phyloP scores from a whole-genome alignment of 768 basidiomycete species.

The Suillus cothurnatus region DNA sequence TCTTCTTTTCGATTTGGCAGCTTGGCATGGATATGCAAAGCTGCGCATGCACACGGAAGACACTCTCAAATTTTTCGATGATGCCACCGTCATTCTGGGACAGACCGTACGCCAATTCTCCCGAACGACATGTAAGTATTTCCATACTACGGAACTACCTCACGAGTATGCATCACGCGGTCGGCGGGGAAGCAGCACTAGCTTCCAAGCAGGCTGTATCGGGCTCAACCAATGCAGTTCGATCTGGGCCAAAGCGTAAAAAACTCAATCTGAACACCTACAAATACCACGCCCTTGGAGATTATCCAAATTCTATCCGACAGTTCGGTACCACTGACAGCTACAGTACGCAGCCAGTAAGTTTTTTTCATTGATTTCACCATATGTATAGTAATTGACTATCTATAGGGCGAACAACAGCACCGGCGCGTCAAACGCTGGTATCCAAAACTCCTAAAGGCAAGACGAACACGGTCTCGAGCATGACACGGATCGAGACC shows the following conservation, averaged over 20 bases:
- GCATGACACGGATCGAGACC: too few relatives aligned
- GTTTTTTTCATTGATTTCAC: not conserved
- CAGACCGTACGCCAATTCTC: not conserved
- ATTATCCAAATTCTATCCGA: not conserved
- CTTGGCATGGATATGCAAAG: not conserved
- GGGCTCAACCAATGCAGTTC: not conserved
- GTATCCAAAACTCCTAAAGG: too few relatives aligned
- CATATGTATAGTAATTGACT: not conserved
- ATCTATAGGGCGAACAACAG: not conserved
- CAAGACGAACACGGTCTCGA: too few relatives aligned
- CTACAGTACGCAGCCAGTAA: slow-evolving; percentile 36
- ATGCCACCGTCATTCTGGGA: not conserved
- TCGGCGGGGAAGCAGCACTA: not conserved
- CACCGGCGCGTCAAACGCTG: too few relatives aligned
- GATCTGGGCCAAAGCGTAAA: not conserved
- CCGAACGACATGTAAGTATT: not conserved
- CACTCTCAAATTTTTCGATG: not conserved
- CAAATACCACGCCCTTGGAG: not conserved
- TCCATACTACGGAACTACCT: not conserved
- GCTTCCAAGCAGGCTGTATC: not conserved
- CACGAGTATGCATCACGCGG: not conserved
- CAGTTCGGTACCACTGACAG: slow-evolving; percentile 30
- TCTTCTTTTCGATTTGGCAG: not conserved
- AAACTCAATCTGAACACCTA: not conserved
- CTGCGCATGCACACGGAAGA: too few relatives aligned